These are phyloP conservation scores for Coelastrella sp. DNA, from an alignment of 139 green algal genomes.

Conservation along the genomic window DNA sequence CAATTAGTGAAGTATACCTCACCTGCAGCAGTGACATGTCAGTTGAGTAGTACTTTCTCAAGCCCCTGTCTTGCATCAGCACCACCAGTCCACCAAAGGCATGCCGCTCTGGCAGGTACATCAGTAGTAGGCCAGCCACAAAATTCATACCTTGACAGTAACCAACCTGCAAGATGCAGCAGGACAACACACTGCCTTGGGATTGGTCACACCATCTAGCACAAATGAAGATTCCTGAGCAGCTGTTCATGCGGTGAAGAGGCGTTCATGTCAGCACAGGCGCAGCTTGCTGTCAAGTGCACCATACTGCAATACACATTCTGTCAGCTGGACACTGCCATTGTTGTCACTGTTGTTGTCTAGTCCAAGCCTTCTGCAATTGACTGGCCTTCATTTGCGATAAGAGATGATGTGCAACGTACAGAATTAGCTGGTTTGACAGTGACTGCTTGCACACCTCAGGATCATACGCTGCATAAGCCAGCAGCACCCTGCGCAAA, in stretches of 20 bases:
- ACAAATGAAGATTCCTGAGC: too few relatives aligned
- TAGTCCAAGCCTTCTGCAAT: not conserved
- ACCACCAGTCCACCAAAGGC: conserved; percentile 80
- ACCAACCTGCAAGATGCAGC: conserved; percentile 20
- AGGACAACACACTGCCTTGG: not conserved
- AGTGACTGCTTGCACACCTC: conserved; percentile 57
- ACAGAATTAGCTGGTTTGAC: too few relatives aligned
- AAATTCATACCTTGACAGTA: conserved; percentile 87
- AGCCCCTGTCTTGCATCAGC: conserved; percentile 79
- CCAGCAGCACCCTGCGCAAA: conserved; percentile 72
- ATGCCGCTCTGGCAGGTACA: conserved; percentile 74
- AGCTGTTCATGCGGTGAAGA: not conserved
- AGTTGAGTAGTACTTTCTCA: conserved; percentile 72
- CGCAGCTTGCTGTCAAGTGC: not conserved
- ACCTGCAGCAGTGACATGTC: conserved; percentile 81
- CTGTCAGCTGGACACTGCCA: not conserved
- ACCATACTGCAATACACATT: too few relatives aligned
- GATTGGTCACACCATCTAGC: too few relatives aligned
- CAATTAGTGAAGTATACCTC: not conserved
- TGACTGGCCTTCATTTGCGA: not conserved
- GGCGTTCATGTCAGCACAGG: not conserved
- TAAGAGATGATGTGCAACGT: too few relatives aligned
- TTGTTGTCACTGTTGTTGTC: too few relatives aligned
- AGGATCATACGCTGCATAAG: conserved; percentile 81
- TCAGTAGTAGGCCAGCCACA: conserved; percentile 78